Conservation (phyloP, 116 monocot species). For the Papilionanthe hybrid region DNA sequence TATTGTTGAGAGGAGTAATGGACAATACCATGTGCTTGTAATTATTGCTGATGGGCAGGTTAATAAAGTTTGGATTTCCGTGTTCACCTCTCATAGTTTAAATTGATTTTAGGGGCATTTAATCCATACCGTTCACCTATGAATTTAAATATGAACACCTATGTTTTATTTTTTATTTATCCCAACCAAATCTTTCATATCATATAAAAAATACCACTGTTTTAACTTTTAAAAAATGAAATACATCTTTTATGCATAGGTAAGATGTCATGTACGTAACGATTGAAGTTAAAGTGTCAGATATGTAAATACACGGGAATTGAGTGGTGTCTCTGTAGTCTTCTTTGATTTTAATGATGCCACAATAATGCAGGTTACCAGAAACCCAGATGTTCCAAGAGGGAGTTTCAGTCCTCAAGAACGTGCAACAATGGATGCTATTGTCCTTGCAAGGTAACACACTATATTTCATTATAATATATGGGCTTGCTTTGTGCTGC, state of each 20-base stretch:
- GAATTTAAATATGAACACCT: no score
- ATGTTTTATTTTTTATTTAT: no score
- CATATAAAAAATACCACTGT: no score
- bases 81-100: neutral
- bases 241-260: no score
- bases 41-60: slow-evolving; percentile 98
- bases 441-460: slow-evolving; percentile 79
- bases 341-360: neutral
- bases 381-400: slow-evolving; percentile 32
- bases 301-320: no score
- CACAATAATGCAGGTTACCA: slow-evolving; percentile 51
- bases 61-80: neutral
- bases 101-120: neutral
- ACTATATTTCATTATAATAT: neutral
- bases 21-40: slow-evolving; percentile 95
- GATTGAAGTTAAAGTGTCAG: no score
- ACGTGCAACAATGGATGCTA: slow-evolving; percentile 76
- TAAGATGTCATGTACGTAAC: no score
- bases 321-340: no score
- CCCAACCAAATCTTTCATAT: no score
- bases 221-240: no score
- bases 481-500: neutral
- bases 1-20: slow-evolving; percentile 75
- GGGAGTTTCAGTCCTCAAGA: slow-evolving; percentile 75
- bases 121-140: no score